Base-by-base conservation (phyloP, 164 flowering plant species). In the Aristolochia contorta region DNA sequence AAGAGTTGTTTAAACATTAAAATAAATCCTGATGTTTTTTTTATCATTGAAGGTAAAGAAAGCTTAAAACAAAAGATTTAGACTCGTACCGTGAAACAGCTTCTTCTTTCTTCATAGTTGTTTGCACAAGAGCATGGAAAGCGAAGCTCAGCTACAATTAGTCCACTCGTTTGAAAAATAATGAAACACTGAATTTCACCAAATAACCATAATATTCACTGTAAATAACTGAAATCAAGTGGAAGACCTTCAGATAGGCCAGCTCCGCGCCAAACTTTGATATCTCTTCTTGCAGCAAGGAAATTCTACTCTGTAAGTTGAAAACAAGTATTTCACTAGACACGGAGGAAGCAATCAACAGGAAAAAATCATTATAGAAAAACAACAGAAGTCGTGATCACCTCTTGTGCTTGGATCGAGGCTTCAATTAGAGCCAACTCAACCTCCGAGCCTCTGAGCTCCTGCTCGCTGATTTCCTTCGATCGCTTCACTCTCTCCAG, bases 401-500 rank as follows among this genome's bases (percentile, higher is more conserved):
- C 95, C 91, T 84, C 82, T 22, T 78, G 74, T 16, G 83, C 74
- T 56, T 79, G 91, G 69, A 80, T 71, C 0, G 86, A 69, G 58
- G 89, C 62, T 41, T 79, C 82, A 25, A 56, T 77, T 69, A 78
- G 24, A 57, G 83, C 66, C 50, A 80, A 61, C 64, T 87, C 86
- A 61, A 84, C 84, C 68, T 87, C 89, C 33, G 60, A 73, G 65
- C 93, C 90, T 70, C 75, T 79, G 45, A 85, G 73, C 65, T 83
- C 91, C 65, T 82, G 89, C 75, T 83, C 95, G 7, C 65, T 33
- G 1, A 58, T 69, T 68, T 87, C 91, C 71, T 75, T 85, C 51
- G 30, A 47, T 41, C 72, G 74, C 64, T 84, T 89, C 12, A 74
- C 68, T 15, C 74, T 78, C 60, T 81, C 83, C n/a, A 82, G 79